Conservation (phyloP, 2,329 filamentous ascomycete species). For the Nothophaeocryptopus gaeumannii region DNA sequence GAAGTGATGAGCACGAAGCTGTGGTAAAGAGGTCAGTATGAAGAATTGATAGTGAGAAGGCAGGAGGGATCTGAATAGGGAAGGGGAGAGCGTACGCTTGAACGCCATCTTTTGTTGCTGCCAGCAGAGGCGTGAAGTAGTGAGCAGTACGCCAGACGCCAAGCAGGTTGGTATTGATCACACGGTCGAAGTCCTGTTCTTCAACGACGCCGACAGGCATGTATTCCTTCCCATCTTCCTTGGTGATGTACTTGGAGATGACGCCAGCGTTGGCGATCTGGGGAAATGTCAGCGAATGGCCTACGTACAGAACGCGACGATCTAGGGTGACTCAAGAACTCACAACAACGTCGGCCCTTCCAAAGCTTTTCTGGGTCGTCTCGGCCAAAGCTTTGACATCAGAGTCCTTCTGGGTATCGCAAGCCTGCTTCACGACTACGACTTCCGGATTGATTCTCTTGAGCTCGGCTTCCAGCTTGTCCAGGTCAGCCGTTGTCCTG, state of each 20-base stretch:
- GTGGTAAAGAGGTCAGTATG: neutral
- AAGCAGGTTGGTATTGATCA: constrained; percentile 13
- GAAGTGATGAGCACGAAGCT: constrained; percentile 17
- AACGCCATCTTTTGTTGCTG: constrained; percentile 5
- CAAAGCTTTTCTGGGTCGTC: constrained; percentile 11
- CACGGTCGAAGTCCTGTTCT: constrained; percentile 11
- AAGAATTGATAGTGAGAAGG: neutral
- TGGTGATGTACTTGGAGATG: constrained; percentile 18
- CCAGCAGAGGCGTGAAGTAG: constrained; percentile 7
- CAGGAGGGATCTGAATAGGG: neutral
- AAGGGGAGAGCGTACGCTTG: neutral
- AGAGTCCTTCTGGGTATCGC: constrained; percentile 7
- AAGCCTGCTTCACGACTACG: constrained; percentile 3
- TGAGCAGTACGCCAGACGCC: constrained; percentile 13
- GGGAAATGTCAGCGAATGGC: neutral
- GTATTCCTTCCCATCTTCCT: constrained; percentile 9
- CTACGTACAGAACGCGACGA: too few species aligned
- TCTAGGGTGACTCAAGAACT: neutral
- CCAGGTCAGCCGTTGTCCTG: constrained; percentile 13
- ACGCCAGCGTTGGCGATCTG: constrained; percentile 20
- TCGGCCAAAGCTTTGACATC: constrained; percentile 12
- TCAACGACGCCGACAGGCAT: constrained; percentile 14
- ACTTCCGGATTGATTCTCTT: constrained; percentile 3
- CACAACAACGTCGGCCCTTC: constrained; percentile 10
- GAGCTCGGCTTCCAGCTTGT: constrained; percentile 11